phyloP scores from a whole-genome alignment of 2,329 filamentous ascomycete species.

The Fusarium humuli region DNA sequence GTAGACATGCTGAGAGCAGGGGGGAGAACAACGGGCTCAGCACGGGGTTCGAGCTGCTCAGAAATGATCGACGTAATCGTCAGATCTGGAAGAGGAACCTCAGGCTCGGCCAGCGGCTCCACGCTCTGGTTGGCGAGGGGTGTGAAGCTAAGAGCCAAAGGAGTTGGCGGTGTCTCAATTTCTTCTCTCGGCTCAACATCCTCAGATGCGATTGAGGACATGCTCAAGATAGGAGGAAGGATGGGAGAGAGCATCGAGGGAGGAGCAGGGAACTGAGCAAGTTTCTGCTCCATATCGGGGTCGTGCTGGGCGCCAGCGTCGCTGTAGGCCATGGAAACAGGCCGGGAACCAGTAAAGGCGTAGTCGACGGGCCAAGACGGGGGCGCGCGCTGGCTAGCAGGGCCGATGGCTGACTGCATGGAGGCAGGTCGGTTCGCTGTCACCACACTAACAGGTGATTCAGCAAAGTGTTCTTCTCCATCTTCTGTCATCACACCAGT shows the following conservation, averaged over 20 bases:
- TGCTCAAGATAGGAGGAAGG: slow-evolving; percentile 53
- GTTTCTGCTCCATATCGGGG: slow-evolving; percentile 61
- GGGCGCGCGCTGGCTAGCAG: slow-evolving; percentile 41
- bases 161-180: slow-evolving; percentile 46
- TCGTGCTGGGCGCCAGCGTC: slow-evolving; percentile 66
- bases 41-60: slow-evolving; percentile 47
- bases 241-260: slow-evolving; percentile 56
- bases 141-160: slow-evolving; percentile 52
- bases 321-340: slow-evolving; percentile 64
- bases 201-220: slow-evolving; percentile 60
- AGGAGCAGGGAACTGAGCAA: slow-evolving; percentile 67
- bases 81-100: slow-evolving; percentile 43
- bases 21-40: slow-evolving; percentile 37
- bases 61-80: slow-evolving; percentile 45
- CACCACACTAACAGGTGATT: slow-evolving; percentile 46
- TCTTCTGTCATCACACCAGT: slow-evolving; percentile 23
- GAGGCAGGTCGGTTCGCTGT: slow-evolving; percentile 54
- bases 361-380: slow-evolving; percentile 44
- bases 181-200: slow-evolving; percentile 58
- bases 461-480: slow-evolving; percentile 33
- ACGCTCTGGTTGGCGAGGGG: slow-evolving; percentile 54
- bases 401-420: slow-evolving; percentile 56
- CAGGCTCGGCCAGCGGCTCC: slow-evolving; percentile 55
- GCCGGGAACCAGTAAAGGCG: slow-evolving; percentile 51
- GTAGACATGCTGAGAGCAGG: slow-evolving; percentile 45